Conservation (phyloP, 495 filamentous ascomycete genomes). For the Aspergillus leporis region DNA sequence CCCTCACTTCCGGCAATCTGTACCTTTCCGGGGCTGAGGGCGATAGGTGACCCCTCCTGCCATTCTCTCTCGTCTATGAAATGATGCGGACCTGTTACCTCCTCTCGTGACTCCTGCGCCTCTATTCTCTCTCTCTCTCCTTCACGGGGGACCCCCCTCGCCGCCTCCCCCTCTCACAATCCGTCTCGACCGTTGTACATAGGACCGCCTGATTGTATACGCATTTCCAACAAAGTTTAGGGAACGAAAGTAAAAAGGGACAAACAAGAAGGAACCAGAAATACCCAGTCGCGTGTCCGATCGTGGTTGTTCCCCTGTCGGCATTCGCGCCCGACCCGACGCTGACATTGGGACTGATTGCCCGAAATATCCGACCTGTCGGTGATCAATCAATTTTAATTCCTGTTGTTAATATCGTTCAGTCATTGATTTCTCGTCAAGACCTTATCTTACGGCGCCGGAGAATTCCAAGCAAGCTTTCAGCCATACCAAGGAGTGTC, state of each 20-base stretch:
- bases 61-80: constrained; percentile 18
- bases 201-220: too few relatives aligned
- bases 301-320: neutral
- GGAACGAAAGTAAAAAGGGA: neutral
- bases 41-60: neutral
- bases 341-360: constrained; percentile 16
- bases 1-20: constrained; percentile 7
- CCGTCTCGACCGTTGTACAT: constrained; percentile 2
- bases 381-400: neutral
- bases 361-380: constrained; percentile 20
- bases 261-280: neutral
- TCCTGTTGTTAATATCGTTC: neutral
- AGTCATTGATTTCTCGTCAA: neutral
- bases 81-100: constrained; percentile 39
- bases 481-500: constrained; percentile 10
- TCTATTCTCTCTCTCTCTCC: constrained; percentile 20
- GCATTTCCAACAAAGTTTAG: too few relatives aligned
- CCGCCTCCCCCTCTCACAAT: constrained; percentile 4
- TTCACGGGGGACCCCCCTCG: constrained; percentile 13
- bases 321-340: constrained; percentile 13
- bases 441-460: neutral
- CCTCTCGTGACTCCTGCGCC: constrained; percentile 25
- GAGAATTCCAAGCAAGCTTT: constrained; percentile 20
- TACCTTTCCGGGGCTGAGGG: constrained; percentile 2
- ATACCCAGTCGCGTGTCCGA: neutral